Evolutionary conservation across 345 rosid genomes (phyloP), one percentile per base, ranked within the genome.

Genomic region (Sonneratia alba): DNA sequence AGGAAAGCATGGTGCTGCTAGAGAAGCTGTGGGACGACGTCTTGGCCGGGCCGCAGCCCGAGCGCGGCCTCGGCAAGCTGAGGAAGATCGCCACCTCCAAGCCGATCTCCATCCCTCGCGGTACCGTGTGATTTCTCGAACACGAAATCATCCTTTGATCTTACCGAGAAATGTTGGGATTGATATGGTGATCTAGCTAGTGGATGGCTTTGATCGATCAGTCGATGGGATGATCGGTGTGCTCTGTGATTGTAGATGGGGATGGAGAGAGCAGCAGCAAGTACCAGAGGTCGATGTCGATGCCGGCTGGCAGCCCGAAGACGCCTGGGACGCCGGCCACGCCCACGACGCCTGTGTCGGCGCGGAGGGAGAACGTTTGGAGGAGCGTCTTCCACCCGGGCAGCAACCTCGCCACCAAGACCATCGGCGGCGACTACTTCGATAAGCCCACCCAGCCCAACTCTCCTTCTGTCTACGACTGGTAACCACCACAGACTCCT

Each of bases 301-400:
- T 89, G 85, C 96, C 96, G 67, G 55, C 79, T 6, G 11, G 64
- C 64, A 84, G 75, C 72, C 93, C 93, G 4, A 82, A 62, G 59
- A 83, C 97, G 16, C 95, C 96, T 4, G 62, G 81, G 14, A 89
- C 91, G 0, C 97, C 97, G 12, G 73, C 70, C 71, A 88, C 93
- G 7, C 96, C 97, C 0, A 72, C 83, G 14, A 87, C 91, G 8
- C 94, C 97, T 22, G 6, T 45, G 27, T 81, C 91, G 18, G 87
- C 82, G 2, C 86, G 87, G 49, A 87, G 79, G 76, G 94, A 88
- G 6, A 94, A 94, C 88, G 98, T 94, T 61, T 91, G 98, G 97
- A 86, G 98, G 86, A 94, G 97, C 74, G 97, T 94, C 69, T 94
- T 94, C 81, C 72, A 93, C 77, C 98, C 98, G 0, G 98, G 98